These are phyloP conservation scores for Brassica balearica DNA, from an alignment of 441 rosid species.

Conservation along the genomic window DNA sequence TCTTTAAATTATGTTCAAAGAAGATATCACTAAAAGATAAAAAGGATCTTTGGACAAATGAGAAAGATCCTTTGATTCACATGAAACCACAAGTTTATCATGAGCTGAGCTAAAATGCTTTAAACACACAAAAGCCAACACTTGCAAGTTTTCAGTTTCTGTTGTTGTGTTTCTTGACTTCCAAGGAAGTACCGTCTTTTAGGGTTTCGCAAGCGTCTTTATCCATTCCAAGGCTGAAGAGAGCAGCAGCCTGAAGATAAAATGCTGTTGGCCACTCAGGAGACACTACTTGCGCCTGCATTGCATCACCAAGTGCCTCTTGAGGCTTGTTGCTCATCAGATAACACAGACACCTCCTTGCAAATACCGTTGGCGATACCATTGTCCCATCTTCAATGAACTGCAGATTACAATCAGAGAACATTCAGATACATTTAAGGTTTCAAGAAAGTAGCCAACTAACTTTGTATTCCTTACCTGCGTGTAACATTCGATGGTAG, in stretches of 20 bases:
- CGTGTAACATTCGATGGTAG: conserved; percentile 78
- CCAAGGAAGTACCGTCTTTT: conserved; percentile 87
- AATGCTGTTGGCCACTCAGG: conserved; percentile 93
- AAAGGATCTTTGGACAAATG: conserved; percentile 30
- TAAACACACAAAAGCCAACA: conserved; percentile 28
- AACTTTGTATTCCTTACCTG: conserved; percentile 53
- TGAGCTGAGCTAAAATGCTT: conserved; percentile 33
- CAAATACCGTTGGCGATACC: conserved; percentile 92
- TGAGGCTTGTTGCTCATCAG: conserved; percentile 83
- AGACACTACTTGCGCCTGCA: conserved; percentile 93
- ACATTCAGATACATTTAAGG: not conserved
- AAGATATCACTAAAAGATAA: conserved; percentile 22
- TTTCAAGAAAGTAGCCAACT: conserved; percentile 23
- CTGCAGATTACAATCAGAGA: conserved; percentile 46
- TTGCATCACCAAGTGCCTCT: conserved; percentile 95
- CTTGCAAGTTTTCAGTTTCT: conserved; percentile 49
- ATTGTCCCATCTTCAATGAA: conserved; percentile 91
- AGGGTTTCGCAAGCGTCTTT: conserved; percentile 88
- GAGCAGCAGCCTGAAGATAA: conserved; percentile 95
- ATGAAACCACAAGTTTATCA: conserved; percentile 38
- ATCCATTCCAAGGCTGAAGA: conserved; percentile 93
- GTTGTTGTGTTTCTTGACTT: conserved; percentile 65
- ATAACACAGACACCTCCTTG: conserved; percentile 87
- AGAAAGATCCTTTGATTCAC: conserved; percentile 31
- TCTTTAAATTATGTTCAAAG: conserved; percentile 17